Base-by-base conservation (phyloP, 371 early-diverging fungal genomes). In the Mortierella sp. region DNA sequence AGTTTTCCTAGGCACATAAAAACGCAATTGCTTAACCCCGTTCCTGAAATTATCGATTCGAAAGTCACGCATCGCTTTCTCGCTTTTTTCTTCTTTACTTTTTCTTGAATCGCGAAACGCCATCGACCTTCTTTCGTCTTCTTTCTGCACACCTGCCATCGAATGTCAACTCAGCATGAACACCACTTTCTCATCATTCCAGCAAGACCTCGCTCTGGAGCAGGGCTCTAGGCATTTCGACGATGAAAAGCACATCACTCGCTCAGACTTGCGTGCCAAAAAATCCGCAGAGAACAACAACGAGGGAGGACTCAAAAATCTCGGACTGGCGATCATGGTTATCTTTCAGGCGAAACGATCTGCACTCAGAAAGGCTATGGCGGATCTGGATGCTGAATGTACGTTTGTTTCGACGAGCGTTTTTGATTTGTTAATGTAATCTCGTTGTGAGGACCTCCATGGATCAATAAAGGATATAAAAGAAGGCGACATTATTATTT, bases 261-360 rank as follows among this genome's bases (percentile, higher is more conserved):
- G 21, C 7, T 16, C 74, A 38, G 44, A 56, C 27, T 2, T 35
- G 18, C 63, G 35, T 18, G 18, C 63, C 32, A 63, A 63, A 35
- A 63, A 63, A 12, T 2, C 2, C 29, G 18, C 14, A 32, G 63
- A 63, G 32, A 63, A 51, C 18, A 51, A 18, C 5, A 27, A 41
- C 12, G 70, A 72, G 48, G 54, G 56, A 1, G 24, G 49, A 18
- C 54, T 68, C 6, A 75, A 76, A 48, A 78, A 63, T n/a, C 77
- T 84, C 12, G 82, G 85, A 3, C 78, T 71, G 18, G 78, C 71
- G 8, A 76, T 78, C 48, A 70, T 84, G 10, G 77, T 84, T 46
- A 73, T 84, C 48, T 84, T 84, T 32, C 85, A 84, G 41, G 68
- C 85, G 5, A 78, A 70, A 5, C 81, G 81, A 5, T 73, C 81